Base-by-base conservation (phyloP, 805 yeast species). In the Naumovozyma castellii region DNA sequence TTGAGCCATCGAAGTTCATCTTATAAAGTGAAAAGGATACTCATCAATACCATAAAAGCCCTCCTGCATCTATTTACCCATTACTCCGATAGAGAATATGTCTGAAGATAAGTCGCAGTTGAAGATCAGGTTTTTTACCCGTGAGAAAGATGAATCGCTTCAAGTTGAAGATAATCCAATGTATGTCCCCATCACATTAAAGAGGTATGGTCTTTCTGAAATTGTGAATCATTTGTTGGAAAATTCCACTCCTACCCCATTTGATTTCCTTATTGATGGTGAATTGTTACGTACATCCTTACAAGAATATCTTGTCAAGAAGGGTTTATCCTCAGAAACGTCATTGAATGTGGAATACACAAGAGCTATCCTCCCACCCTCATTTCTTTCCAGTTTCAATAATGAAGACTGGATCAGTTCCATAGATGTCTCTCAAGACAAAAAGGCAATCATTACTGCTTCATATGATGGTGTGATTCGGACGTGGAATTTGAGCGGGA, bases 341-440 rank as follows among this genome's bases (percentile, higher is more conserved):
- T 75, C 80, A 39, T 60, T 92, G 45, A 77, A 77, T 20, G 66
- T 92, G 35, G 98, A 92, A 57, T 92, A 92, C 66, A 85, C 95
- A 10, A 73, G 95, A 49, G 87, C 96, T 1, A 81, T 87, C 30
- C 72, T 90, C 38, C 98, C 98, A 15, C 98, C 98, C n/a, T 78
- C 90, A 18, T 88, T 76, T 55, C 67, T 87, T 47, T 86, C 94
- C 2, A 80, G 94, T 34, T 92, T 81, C 63, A 76, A 78, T 55
- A 87, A 90, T 56, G 95, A 90, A 46, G 98, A 92, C 63, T 92
- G 98, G 98, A 76, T 92, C 18, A 84, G 95, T 17, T 73, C 94
- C 1, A 61, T 67, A 50, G 76, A 66, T 43, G 63, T 55, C 9
- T 61, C 66, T 25, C 51, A 58, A 34, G 47, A 47, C 15, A 71